Base-by-base conservation (phyloP, 345 rosid species). In the Populus davidiana region DNA sequence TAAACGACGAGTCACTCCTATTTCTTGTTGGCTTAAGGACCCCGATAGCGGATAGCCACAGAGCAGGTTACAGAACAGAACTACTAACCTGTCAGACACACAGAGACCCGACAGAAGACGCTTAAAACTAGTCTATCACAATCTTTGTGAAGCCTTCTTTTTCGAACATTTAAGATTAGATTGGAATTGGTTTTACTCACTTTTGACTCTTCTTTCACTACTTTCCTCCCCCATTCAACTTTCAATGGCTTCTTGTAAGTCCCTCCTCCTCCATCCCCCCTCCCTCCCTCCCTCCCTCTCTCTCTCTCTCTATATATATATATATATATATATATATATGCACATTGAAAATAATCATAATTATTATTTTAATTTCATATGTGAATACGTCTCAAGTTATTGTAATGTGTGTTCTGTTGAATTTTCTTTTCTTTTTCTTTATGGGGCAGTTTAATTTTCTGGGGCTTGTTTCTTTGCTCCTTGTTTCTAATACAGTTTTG, bases 171-270 rank as follows among this genome's bases (percentile, higher is more conserved):
- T 16, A 72, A 72, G 35, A 56, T 16, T 75, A 62, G 14, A 11
- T 18, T 75, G 17, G 44, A 59, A 70, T 36, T 75, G 39, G 49
- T 63, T 68, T 62, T 44, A 2, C 9, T n/a, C 25, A 1, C 63
- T 54, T 59, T 33, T 39, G 63, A n/a, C 74, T 73, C 67, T 62
- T n/a, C 61, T 27, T 4, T 69, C 25, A 20, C 29, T 20, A 52
- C 36, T 61, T 47, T 16, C 44, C 11, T 72, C 54, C 8, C 36
- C 35, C 35, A 33, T 25, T 62, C 43, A 10, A 68, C 47, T 75
- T 65, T 76, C 81, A 11, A 86, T 86, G 89, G 86, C 87, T 71
- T 84, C 87, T 59, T 82, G 89, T 86, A 54, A 86, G 86, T 78
- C 67, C 31, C 56, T 56, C 75, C 73, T 71, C 44, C 59, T 49